phyloP scores from a whole-genome alignment of 495 filamentous ascomycete species.

The Geopyxis carbonaria region DNA sequence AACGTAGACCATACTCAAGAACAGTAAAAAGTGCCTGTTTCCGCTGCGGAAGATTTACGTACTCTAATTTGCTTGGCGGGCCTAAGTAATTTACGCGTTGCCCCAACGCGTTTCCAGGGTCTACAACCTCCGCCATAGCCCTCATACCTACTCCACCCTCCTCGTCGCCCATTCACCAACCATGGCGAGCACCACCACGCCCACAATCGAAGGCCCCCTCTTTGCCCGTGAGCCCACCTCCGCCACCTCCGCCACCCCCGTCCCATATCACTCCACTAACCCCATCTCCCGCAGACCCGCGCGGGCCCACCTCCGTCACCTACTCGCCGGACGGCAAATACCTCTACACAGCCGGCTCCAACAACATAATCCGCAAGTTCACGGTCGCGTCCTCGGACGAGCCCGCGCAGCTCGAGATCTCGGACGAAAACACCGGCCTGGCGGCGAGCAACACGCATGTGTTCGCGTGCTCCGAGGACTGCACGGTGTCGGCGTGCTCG shows the following conservation, averaged over 20 bases:
- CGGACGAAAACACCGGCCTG: slow-evolving; percentile 62
- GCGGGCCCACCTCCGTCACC: slow-evolving; percentile 44
- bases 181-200: no score
- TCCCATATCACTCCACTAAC: background rate
- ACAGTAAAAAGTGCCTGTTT: no score
- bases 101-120: no score
- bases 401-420: slow-evolving; percentile 71
- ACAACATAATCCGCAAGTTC: slow-evolving; percentile 80
- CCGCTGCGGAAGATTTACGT: no score
- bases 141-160: no score
- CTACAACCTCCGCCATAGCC: no score
- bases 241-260: background rate
- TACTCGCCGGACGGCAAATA: slow-evolving; percentile 55
- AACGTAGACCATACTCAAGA: no score
- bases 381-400: slow-evolving; percentile 79
- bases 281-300: slow-evolving; percentile 36
- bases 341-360: slow-evolving; percentile 71
- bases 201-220: slow-evolving; percentile 4
- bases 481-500: slow-evolving; percentile 75
- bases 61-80: no score
- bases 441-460: slow-evolving; percentile 66
- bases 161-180: no score
- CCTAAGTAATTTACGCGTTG: no score
- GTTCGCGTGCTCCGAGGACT: slow-evolving; percentile 78
- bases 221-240: background rate